Percentiles rank a stretch among this genome's conserved stretches.
phyloP scores from a whole-genome alignment of 78 protist genomes.

The Anaeramoeba ignava region DNA sequence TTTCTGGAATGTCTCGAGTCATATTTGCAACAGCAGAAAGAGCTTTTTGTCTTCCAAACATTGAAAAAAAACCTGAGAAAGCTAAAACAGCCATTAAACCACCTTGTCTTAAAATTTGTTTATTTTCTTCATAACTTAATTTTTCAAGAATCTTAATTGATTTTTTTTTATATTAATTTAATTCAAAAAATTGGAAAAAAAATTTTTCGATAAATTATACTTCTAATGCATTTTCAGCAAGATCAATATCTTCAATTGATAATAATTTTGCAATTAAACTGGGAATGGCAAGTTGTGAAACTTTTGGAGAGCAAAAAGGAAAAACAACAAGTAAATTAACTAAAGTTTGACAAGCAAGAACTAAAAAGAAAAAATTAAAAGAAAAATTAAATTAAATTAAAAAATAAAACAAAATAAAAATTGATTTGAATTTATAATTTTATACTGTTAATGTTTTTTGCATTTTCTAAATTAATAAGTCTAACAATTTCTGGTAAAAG shows the following conservation, averaged over 20 bases:
- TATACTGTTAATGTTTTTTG: no score
- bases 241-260: constrained; percentile 65
- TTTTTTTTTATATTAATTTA: no score
- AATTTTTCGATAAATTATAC: neutral
- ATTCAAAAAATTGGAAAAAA: neutral
- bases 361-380: no score
- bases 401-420: no score
- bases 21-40: constrained; percentile 45
- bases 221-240: constrained; percentile 73
- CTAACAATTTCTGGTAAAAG: no score
- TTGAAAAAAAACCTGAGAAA: constrained; percentile 65
- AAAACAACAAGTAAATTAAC: no score
- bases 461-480: no score
- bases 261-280: constrained; percentile 49
- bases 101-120: constrained; percentile 44
- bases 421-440: no score
- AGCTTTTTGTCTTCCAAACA: constrained; percentile 53
- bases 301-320: no score
- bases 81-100: constrained; percentile 64
- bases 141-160: constrained; percentile 63
- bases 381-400: no score
- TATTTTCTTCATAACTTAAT: constrained; percentile 43
- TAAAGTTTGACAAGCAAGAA: no score
- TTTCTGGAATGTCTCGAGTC: constrained; percentile 27
- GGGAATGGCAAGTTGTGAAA: no score